Percentiles rank a stretch among this genome's conserved stretches.
phyloP scores from a whole-genome alignment of 2,329 filamentous ascomycete genomes.

The Verticillium longisporum region DNA sequence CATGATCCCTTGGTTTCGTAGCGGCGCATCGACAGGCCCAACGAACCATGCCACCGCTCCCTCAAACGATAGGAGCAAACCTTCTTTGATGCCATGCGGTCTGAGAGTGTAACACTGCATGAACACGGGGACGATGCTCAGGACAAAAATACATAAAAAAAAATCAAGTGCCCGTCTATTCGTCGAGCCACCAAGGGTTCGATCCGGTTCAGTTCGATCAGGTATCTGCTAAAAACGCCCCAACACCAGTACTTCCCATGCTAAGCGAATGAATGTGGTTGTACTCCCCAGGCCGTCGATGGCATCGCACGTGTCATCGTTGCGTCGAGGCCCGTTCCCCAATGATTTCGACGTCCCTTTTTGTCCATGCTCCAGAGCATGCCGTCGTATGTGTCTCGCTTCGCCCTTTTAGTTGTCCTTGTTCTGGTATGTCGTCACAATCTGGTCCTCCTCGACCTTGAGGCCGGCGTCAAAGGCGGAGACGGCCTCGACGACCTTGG shows the following conservation, averaged over 20 bases:
- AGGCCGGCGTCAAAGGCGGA: conserved; percentile 47
- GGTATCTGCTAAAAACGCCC: neutral
- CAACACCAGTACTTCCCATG: neutral
- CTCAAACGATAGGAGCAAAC: neutral
- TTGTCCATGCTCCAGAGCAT: neutral
- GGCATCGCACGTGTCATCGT: neutral
- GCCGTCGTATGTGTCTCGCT: neutral
- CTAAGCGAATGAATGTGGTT: neutral
- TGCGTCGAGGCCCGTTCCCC: neutral
- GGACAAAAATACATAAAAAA: neutral
- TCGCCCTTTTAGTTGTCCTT: neutral
- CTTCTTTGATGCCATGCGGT: neutral
- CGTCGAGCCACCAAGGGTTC: neutral
- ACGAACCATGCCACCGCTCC: neutral
- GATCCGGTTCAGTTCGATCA: neutral
- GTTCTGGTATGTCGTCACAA: conserved; percentile 40
- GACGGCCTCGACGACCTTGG: conserved; percentile 61
- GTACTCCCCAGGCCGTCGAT: neutral
- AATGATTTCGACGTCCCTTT: neutral
- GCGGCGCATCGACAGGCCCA: neutral
- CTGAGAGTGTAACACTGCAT: neutral
- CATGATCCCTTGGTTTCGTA: neutral
- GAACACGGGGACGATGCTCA: neutral
- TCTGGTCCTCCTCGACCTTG: conserved; percentile 69
- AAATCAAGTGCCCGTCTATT: neutral